Evolutionary conservation across 2,329 filamentous ascomycete genomes (phyloP), one percentile per base, ranked within the genome.

Genomic region (Periglandula ipomoeae): DNA sequence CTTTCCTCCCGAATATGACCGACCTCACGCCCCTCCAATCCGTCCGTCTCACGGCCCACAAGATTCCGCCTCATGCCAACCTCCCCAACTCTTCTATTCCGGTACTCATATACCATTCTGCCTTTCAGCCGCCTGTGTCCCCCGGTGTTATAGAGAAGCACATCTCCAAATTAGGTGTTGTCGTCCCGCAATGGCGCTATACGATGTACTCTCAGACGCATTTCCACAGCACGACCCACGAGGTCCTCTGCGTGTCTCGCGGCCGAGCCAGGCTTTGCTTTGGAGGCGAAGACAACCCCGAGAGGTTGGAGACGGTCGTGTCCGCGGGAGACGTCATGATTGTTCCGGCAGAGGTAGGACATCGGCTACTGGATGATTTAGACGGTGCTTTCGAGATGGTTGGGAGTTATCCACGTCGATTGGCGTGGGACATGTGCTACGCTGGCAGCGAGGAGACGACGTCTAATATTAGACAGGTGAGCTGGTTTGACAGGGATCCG

Each of bases 191-290:
- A 13, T 10, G 15, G 38, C 11, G 8, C 11, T 9, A n/a, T 41
- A 24, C 13, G n/a, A 23, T 41, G 22, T 41, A n/a, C 13, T 24
- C n/a, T n/a, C 60, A 85, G 40, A 79, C 75, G 1, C 83, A 87
- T 64, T 87, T 83, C 61, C 83, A 87, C 65, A 79, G 71, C 56
- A 85, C 75, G 0, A 74, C 78, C 0, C 82, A 87, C 59, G 82
- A 87, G 65, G 75, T 86, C 3, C 72, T 88, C 2, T 77, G 72
- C 55, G 72, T 87, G 43, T 71, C 73, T 38, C 64, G 64, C 2
- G 82, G 84, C 0, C 70, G 66, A 22, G 83, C 84, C 0, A 70
- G 65, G 32, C 67, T 87, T 1, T 84, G 81, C 52, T 86, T 87
- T 53, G 82, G 83, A 4, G 80, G 81, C 13, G 81, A 84, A 54